Conservation (phyloP, 202 grass and related monocot genomes). For the Carex arenaria region DNA sequence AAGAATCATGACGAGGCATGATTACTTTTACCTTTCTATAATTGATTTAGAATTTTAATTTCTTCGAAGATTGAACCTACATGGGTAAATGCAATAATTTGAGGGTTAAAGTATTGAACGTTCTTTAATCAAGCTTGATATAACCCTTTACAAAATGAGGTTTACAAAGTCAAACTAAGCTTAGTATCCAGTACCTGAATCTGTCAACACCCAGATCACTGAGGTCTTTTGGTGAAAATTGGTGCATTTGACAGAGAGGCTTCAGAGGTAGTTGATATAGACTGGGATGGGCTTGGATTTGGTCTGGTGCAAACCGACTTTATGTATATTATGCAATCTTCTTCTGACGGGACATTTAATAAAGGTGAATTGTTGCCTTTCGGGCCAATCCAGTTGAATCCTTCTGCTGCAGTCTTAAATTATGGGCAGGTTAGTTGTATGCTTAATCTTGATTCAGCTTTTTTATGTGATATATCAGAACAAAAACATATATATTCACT, state of each 20-base stretch:
- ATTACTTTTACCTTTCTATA: not conserved
- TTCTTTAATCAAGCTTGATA: not conserved
- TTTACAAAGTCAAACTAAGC: not conserved
- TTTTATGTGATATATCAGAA: not conserved
- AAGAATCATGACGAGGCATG: not conserved
- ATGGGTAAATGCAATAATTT: not conserved
- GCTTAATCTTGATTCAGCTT: not conserved
- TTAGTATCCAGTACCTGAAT: conserved; percentile 4
- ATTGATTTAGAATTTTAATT: not conserved
- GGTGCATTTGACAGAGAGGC: conserved; percentile 37
- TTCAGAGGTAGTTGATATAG: conserved; percentile 50
- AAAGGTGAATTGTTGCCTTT: conserved; percentile 61
- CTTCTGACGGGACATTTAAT: conserved; percentile 50
- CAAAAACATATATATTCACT: not conserved
- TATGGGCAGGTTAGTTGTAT: conserved; percentile 72
- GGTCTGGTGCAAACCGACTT: conserved; percentile 58
- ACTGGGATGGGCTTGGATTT: conserved; percentile 91
- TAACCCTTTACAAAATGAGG: not conserved
- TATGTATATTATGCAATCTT: conserved; percentile 54
- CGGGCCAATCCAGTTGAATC: conserved; percentile 61
- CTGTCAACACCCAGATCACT: not conserved
- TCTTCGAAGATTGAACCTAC: not conserved
- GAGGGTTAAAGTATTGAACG: not conserved
- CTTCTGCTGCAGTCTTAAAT: conserved; percentile 81
- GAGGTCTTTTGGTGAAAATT: not conserved